A percentile compares a stretch with the other conserved stretches of the same genome.
Conservation (phyloP, 208 protist species). For the Leishmania mexicana region DNA sequence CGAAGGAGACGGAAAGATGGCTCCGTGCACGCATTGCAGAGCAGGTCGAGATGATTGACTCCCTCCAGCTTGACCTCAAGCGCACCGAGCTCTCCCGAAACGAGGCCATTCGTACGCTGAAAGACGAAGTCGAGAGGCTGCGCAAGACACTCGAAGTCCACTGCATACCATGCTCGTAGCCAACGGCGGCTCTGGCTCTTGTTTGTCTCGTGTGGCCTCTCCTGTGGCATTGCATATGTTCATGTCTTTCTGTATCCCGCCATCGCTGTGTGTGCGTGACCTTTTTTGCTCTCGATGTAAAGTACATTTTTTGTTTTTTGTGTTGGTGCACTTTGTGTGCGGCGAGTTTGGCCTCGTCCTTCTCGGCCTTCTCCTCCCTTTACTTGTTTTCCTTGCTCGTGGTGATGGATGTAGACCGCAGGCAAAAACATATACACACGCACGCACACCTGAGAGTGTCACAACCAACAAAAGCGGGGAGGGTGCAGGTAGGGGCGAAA, state of each 20-base stretch:
- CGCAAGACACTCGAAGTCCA: constrained; percentile 81
- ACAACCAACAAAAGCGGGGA: not conserved
- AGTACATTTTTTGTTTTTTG: constrained; percentile 6
- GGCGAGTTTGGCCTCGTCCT: not conserved
- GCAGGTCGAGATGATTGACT: constrained; percentile 75
- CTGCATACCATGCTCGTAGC: constrained; percentile 40
- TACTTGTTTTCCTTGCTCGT: not conserved
- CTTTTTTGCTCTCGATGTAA: not conserved
- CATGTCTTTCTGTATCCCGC: not conserved
- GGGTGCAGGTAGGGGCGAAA: not conserved
- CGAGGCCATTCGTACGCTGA: constrained; percentile 43
- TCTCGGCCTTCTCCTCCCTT: not conserved
- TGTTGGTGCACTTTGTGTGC: not conserved
- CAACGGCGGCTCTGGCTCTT: not conserved
- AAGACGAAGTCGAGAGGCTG: constrained; percentile 63
- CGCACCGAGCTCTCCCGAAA: constrained; percentile 35
- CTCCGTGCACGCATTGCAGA: constrained; percentile 74
- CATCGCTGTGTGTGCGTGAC: not conserved
- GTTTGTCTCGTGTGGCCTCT: not conserved
- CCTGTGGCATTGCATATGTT: not conserved
- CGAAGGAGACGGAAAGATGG: constrained; percentile 69
- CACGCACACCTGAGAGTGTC: not conserved
- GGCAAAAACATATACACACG: not conserved
- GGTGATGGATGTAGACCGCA: not conserved
- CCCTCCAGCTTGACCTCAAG: constrained; percentile 64